Conservation (phyloP, 306 rosid species). For the Glycyrrhiza uralensis region DNA sequence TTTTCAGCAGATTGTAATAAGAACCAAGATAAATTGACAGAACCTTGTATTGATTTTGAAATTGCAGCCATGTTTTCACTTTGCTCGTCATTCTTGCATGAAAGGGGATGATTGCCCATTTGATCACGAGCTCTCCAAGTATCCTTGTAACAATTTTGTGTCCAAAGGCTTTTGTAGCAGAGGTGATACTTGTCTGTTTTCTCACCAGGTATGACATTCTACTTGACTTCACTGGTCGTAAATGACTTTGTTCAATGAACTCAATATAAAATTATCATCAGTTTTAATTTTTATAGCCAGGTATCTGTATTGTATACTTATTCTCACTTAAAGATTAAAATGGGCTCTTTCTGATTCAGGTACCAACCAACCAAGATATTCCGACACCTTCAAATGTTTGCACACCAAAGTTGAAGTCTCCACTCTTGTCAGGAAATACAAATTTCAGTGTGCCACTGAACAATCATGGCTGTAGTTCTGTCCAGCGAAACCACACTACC, state of each 20-base stretch:
- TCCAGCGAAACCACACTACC: constrained; percentile 27
- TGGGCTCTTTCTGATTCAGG: constrained; percentile 39
- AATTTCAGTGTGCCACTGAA: constrained; percentile 34
- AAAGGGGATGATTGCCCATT: constrained; percentile 89
- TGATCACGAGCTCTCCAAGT: constrained; percentile 81
- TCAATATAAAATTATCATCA: not conserved
- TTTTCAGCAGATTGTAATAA: not conserved
- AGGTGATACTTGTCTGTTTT: constrained; percentile 68
- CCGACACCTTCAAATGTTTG: constrained; percentile 30
- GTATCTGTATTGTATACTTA: not conserved
- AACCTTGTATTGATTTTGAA: constrained; percentile 24
- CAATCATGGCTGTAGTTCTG: constrained; percentile 16
- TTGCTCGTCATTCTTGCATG: constrained; percentile 77
- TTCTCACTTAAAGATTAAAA: constrained; percentile 1
- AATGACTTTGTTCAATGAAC: not conserved
- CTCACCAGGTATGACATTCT: constrained; percentile 68
- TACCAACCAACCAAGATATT: constrained; percentile 40
- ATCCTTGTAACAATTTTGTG: constrained; percentile 66
- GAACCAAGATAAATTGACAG: not conserved
- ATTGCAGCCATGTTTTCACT: constrained; percentile 75
- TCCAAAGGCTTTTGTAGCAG: constrained; percentile 66
- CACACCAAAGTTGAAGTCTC: constrained; percentile 42
- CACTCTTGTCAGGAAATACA: constrained; percentile 23
- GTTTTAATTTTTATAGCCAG: not conserved
- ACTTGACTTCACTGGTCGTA: not conserved